Evolutionary conservation across 139 green algal species (phyloP), one percentile per base, ranked within the genome.

Genomic region (Asterochloris sp.): DNA sequence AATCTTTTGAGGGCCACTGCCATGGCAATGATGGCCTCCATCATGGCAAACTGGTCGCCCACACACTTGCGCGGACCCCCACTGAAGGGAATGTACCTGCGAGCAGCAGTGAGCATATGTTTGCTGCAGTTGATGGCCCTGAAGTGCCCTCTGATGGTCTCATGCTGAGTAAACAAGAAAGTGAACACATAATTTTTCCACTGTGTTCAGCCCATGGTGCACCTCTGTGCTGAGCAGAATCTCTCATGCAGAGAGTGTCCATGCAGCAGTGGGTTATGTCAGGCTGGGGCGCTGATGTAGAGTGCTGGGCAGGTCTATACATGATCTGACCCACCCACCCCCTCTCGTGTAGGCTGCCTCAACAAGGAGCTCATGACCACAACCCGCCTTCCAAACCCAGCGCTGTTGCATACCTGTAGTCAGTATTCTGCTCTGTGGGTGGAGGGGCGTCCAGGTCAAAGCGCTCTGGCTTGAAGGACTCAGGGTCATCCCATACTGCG

Each of bases 1-100:
- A 94, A 98, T 24, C 90, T 85, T 76, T 93, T 89, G 21, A 99
- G 84, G 62, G 98, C 73, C 73, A 97, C 89, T 24, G 95, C 93
- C 69, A 99, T 87, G 15, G 92, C 86, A 74, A 94, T 83, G 16
- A 97, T 91, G 10, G 91, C 94, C 89, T 98, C 95, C 95, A 97
- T 97, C 60, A 99, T 84, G 38, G 96, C 96, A 91, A 99, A 99
- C 87, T 98, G 95, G 86, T 99, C 96, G 17, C 96, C 96, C 12
- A 98, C 91, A 79, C 96, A 99, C 89, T 99, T 98, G 66, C 84
- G 78, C 2, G 84, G 84, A 8, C 84, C 84, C 0, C 79, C 84
- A 67, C 79, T 87, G 84, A 92, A 97, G 54, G 94, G 94, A 74
- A 97, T 94, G 86, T 95, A 97, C 83, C 83, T 86, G 83, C 78